phyloP scores from a whole-genome alignment of 768 basidiomycete genomes.

The Russula sp. region DNA sequence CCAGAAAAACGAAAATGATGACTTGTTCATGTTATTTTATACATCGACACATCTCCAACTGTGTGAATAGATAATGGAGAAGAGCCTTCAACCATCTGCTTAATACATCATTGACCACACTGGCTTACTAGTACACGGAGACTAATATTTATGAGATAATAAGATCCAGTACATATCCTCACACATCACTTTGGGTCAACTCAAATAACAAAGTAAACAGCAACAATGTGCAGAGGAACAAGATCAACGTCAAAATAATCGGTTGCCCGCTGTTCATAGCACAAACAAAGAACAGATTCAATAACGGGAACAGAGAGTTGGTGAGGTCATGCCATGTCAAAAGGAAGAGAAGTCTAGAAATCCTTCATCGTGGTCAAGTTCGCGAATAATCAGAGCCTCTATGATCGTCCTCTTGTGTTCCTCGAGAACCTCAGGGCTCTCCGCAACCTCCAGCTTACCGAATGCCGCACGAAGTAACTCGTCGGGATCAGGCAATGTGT shows the following conservation, averaged over 20 bases:
- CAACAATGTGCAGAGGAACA: background rate
- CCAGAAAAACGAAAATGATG: no score
- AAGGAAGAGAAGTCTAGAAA: conserved; percentile 73
- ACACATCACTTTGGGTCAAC: no score
- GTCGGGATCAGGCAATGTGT: background rate
- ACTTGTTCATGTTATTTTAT: no score
- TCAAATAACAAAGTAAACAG: no score
- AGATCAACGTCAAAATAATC: background rate
- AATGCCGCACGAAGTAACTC: conserved; percentile 2
- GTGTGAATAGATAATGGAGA: no score
- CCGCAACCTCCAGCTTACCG: conserved; percentile 26
- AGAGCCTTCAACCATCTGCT: no score
- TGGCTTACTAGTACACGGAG: no score
- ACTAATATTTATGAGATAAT: no score
- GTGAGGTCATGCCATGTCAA: background rate
- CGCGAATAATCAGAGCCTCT: conserved; percentile 72
- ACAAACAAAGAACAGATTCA: background rate
- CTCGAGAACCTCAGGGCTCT: conserved; percentile 6
- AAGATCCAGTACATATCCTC: no score
- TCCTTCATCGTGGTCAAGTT: conserved; percentile 67
- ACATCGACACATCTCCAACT: no score
- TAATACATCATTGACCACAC: no score
- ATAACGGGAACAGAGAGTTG: background rate
- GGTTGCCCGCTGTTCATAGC: background rate
- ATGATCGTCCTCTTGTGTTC: conserved; percentile 55